Percentiles rank a stretch among this genome's conserved stretches.
These are phyloP conservation scores for Plasmodium yoelii DNA, from an alignment of 169 alveolate genomes.

Conservation along the genomic window DNA sequence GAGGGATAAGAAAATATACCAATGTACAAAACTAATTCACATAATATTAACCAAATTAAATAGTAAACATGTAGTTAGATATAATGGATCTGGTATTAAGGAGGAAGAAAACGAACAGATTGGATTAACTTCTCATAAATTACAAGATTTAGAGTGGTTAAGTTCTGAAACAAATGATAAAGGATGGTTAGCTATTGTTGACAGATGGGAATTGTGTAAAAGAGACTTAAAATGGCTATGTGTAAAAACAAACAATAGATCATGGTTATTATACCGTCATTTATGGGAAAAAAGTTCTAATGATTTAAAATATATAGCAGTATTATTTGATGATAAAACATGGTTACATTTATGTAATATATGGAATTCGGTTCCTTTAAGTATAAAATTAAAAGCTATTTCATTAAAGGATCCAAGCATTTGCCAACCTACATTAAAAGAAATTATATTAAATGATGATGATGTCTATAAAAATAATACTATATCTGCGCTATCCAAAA, in stretches of 20 bases:
- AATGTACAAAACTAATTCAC: conserved; percentile 58
- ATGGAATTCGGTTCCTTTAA: conserved; percentile 57
- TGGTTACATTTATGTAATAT: conserved; percentile 63
- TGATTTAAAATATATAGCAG: conserved; percentile 66
- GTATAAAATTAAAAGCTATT: conserved; percentile 66
- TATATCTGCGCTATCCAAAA: background rate
- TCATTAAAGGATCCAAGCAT: conserved; percentile 31
- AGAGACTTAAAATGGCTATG: conserved; percentile 73
- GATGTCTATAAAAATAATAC: conserved; percentile 19
- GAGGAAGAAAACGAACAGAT: background rate
- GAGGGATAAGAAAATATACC: conserved; percentile 71
- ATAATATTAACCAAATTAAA: conserved; percentile 32
- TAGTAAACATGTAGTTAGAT: conserved; percentile 5
- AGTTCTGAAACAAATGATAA: conserved; percentile 72
- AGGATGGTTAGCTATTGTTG: conserved; percentile 68
- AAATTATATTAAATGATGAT: conserved; percentile 35
- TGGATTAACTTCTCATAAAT: conserved; percentile 37
- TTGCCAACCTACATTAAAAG: conserved; percentile 60
- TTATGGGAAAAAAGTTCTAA: conserved; percentile 71
- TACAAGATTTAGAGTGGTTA: conserved; percentile 72
- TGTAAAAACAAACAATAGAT: conserved; percentile 60
- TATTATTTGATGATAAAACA: conserved; percentile 55
- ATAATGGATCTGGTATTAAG: conserved; percentile 2
- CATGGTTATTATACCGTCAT: conserved; percentile 61
- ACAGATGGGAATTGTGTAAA: conserved; percentile 70